Base-by-base conservation (phyloP, 331 rosid species). In the Dryas integrifolia region DNA sequence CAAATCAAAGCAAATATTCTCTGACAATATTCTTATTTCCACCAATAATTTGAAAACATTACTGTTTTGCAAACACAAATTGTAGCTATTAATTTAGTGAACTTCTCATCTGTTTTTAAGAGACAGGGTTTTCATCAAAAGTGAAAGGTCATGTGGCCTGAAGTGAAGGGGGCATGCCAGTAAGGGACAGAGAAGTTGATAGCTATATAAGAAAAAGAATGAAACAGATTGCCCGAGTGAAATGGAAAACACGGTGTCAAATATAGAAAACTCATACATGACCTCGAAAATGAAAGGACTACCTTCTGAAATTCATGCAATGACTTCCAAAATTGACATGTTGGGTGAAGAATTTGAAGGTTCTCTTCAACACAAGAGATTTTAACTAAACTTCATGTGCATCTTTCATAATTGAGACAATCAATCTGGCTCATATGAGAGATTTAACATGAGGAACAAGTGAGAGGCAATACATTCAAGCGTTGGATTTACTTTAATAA, bases 1-100 rank as follows among this genome's bases (percentile, higher is more conserved):
- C 10, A 43, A 40, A 63, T 71, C 47, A 70, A 74, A 75, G 77
- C 67, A 58, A 58, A 67, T 81, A 71, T 60, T 81, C 72, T 65
- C 9, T 39, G 49, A 38, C 76, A 26, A 53, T 70, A n/a, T 57
- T 70, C 9, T 43, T 55, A 7, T 15, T 53, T 41, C 40, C 52
- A 12, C 38, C 44, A 24, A 24, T 14, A 60, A 13, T 40, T 55
- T 38, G 6, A 38, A 0, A 38, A 50, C 55, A 14, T 50, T 14
- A 30, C 35, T 50, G 8, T 50, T 14, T 50, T 50, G 16, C 55
- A 11, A 26, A 30, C 35, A 30, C 35, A 30, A 30, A 30, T 30
- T 30, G 35, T 30, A 30, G 35, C 35, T 30, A 30, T 1, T 30
- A 30, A 30, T 30, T 30, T 30, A 30, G 35, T 30, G 35, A 30